These are phyloP conservation scores for Karstenula rhodostoma DNA, from an alignment of 2,329 filamentous ascomycete genomes.

Conservation along the genomic window DNA sequence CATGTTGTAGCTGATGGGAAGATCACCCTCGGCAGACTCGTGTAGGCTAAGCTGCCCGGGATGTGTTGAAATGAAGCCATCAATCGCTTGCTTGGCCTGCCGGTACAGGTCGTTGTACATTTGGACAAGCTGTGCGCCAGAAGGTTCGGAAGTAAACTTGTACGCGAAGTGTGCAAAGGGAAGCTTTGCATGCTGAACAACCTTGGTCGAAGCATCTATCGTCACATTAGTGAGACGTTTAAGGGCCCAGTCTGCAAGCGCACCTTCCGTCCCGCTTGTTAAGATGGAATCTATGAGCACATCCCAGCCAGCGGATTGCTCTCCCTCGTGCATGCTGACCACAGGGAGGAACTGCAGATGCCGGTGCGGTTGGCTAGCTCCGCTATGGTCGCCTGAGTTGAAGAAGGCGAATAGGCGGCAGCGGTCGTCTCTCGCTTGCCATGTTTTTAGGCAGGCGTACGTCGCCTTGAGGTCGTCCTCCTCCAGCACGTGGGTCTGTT, in stretches of 20 bases:
- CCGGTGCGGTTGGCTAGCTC: conserved; percentile 75
- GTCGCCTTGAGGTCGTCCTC: conserved; percentile 67
- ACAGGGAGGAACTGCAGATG: conserved; percentile 77
- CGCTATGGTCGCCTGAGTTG: conserved; percentile 73
- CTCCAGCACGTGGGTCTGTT: conserved; percentile 71
- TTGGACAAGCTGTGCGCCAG: conserved; percentile 42
- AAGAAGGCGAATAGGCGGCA: conserved; percentile 70
- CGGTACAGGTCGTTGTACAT: conserved; percentile 47
- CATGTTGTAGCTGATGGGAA: conserved; percentile 65
- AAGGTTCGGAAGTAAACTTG: conserved; percentile 51
- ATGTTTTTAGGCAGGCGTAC: conserved; percentile 68
- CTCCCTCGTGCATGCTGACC: conserved; percentile 64
- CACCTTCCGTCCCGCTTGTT: conserved; percentile 15
- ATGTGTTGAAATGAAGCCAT: conserved; percentile 53
- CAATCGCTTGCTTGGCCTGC: conserved; percentile 43
- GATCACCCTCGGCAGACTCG: conserved; percentile 44
- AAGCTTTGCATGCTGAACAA: conserved; percentile 41
- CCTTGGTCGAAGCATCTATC: neutral
- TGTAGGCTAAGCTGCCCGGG: conserved; percentile 38
- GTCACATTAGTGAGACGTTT: neutral
- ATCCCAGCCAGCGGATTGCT: conserved; percentile 52
- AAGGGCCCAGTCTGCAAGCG: neutral
- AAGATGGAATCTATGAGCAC: conserved; percentile 58
- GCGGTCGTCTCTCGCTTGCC: conserved; percentile 47
- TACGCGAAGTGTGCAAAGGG: conserved; percentile 61